Evolutionary conservation across 257 asterid species (phyloP), one percentile per base, ranked within the genome.

Genomic region (Solanum chilense): DNA sequence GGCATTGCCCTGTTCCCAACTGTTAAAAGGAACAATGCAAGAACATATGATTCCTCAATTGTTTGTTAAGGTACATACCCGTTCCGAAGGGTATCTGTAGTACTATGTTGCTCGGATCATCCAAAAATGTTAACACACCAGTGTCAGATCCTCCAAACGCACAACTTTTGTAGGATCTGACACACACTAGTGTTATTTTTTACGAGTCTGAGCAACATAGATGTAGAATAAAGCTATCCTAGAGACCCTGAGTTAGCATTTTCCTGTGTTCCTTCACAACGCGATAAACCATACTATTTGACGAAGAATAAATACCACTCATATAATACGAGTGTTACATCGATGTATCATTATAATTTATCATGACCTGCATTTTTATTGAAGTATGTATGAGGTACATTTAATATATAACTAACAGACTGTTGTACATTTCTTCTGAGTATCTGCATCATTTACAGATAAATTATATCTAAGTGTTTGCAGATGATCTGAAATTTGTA

Each of bases 1-100:
- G 88, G 82, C 73, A 58, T 89, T 78, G 42, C 82, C 84, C 77
- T 8, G 7, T 74, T 58, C 64, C 82, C 86, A 33, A 33, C 41
- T 86, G 73, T 86, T 88, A 66, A 52, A 86, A 86, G 85, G 86
- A 78, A 89, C 88, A 89, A 91, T 39, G 35, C 45, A 21, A 39
- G 71, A 25, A 64, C 41, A 84, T 71, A 31, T 64, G 33, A 73
- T 44, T 83, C 62, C 71, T 62, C 66, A 70, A 56, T 80, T 88
- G 82, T 69, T 89, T 89, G 42, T 62, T 84, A 11, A 70, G 42
- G 52, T 74, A 74, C 10, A 74, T 85, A 87, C 91, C 89, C 27
- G 14, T 74, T 88, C 15, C 44, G 83, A 27, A 80, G 74, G 93
- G 92, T 86, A 70, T 85, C 35, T 16, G 31, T 14, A 85, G 41